Evolutionary conservation across 129 eudicot genomes (phyloP).

Genomic region (Pulicaria dysenterica): DNA sequence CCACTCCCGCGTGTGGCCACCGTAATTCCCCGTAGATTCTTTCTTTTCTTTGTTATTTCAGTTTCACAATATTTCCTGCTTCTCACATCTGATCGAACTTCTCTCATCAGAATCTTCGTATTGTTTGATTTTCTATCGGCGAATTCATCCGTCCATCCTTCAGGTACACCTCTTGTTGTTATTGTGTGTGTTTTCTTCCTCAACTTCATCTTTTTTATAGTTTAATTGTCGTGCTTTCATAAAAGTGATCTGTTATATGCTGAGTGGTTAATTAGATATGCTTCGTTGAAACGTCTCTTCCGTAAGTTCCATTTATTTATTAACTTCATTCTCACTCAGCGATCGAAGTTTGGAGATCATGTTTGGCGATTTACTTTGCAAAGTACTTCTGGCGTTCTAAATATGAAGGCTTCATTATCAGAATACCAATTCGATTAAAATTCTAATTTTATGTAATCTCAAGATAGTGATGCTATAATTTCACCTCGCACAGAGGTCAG

Average conservation of each 20-base stretch:
- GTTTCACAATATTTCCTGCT: not conserved
- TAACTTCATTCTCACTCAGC: constrained; percentile 1
- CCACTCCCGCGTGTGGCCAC: constrained; percentile 55
- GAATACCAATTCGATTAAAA: not conserved
- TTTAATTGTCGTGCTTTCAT: too few relatives aligned
- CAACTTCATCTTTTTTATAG: too few relatives aligned
- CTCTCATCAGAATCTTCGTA: constrained; percentile 28
- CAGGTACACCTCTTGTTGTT: constrained; percentile 18
- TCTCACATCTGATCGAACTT: constrained; percentile 8
- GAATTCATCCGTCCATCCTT: not conserved
- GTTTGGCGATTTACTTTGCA: not conserved
- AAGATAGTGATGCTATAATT: not conserved
- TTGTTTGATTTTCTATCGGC: constrained; percentile 17
- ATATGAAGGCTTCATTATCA: too few relatives aligned
- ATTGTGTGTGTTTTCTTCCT: constrained; percentile 10
- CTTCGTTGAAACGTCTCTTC: constrained; percentile 9
- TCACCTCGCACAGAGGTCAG: not conserved
- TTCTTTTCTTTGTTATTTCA: constrained; percentile 1
- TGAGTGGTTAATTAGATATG: too few relatives aligned
- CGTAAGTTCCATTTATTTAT: constrained; percentile 5
- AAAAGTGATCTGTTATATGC: too few relatives aligned
- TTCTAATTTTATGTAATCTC: not conserved
- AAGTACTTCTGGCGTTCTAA: not conserved
- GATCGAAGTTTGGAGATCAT: constrained; percentile 12
- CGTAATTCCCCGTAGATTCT: constrained; percentile 32